Base-by-base conservation (phyloP, 2,329 filamentous ascomycete genomes). In the Pestalotiopsis sp. region DNA sequence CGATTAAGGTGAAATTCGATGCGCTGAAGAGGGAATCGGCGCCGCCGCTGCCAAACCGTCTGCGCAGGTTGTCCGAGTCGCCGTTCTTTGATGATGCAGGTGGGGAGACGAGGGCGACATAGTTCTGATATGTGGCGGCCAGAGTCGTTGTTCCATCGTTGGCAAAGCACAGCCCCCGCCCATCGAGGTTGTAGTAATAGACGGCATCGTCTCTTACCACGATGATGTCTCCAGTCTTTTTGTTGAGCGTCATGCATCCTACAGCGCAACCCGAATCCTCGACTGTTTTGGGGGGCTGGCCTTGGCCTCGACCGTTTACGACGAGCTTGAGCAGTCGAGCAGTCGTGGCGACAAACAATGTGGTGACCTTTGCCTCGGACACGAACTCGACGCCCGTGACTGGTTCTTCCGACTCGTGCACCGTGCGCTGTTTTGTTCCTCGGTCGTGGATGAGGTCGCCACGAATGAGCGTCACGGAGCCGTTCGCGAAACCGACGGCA, bases 331-430 rank as follows among this genome's bases (percentile, higher is more conserved):
- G 83, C 67, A 99, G 94, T 58, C 94, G 89, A 38, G 90, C 92
- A 0, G 94, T 98, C 0, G 96, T 99, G 3, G 94, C 93, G 67
- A 99, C 92, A 78, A 97, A 98, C 0, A 99, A 85, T 0, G 92
- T 95, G 1, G 92, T 96, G 56, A 87, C 75, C 71, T 82, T 85
- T 7, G 83, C 81, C 65, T 90, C 88, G 58, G 85, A 84, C 58
- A 85, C 81, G 69, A 97, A 91, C 75, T 96, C 92, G 14, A 99
- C 90, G 1, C 94, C 95, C 0, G 96, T 99, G 10, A 99, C 90
- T 0, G 96, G 97, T 78, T 99, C 96, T 74, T 98, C 94, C 0
- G 94, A 97, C 77, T 99, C 96, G 80, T 97, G 96, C 10, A 99
- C 93, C 40, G 95, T 96, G 65, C 96, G 89, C 78, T 99, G 96